phyloP scores from a whole-genome alignment of 2,329 filamentous ascomycete species.

The Cladosporium sp. region DNA sequence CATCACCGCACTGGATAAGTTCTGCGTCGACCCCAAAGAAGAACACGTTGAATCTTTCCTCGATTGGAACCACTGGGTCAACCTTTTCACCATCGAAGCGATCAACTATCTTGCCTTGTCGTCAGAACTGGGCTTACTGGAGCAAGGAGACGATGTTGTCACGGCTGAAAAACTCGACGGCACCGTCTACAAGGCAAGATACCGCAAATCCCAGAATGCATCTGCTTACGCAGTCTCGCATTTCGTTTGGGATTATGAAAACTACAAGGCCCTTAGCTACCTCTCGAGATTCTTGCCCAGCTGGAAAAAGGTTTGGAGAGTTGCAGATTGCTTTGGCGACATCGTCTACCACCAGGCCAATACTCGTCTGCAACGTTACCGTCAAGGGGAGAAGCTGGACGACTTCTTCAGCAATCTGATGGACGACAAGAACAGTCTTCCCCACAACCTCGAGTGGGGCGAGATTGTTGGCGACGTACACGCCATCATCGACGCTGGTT shows the following conservation, averaged over 20 bases:
- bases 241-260: neutral
- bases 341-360: neutral
- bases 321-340: neutral
- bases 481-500: constrained; percentile 41
- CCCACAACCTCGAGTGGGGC: constrained; percentile 22
- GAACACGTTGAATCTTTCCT: neutral
- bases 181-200: neutral
- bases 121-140: neutral
- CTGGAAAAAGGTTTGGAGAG: neutral
- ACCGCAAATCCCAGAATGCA: neutral
- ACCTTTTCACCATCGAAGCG: constrained; percentile 15
- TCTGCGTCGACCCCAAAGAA: no score
- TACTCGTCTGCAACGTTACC: constrained; percentile 31
- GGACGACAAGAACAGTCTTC: constrained; percentile 27
- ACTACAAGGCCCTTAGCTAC: neutral
- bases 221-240: neutral
- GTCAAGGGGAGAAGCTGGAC: constrained; percentile 45
- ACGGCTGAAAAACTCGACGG: neutral
- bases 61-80: neutral
- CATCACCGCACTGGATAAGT: neutral
- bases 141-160: neutral
- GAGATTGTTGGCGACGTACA: constrained; percentile 46
- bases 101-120: neutral
- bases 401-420: constrained; percentile 51
- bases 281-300: neutral